Evolutionary conservation across 441 rosid species (phyloP), one percentile per base, ranked within the genome.

Genomic region (Populus trichocarpa): DNA sequence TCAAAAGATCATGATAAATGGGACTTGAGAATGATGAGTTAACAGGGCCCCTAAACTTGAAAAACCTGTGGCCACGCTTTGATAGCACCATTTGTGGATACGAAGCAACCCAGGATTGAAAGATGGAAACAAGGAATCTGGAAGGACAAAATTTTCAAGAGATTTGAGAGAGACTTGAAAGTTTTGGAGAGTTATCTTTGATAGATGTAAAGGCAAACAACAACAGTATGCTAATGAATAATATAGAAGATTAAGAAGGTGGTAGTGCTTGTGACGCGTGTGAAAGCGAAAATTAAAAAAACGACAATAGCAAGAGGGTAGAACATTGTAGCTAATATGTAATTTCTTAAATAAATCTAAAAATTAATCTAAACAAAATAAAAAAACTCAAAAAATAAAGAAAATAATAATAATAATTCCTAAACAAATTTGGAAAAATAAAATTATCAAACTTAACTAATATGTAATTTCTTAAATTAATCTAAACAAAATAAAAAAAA

Each of bases 11-110:
- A 70, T 71, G 38, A 67, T 4, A 40, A 25, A 57, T 22, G 61
- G 18, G 59, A 66, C 22, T 50, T 32, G 32, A 33, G 71, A 14
- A 66, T 26, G 76, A 67, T 69, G n/a, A 30, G 72, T 8, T 16
- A 75, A 78, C 30, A 30, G 78, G 67, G 73, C 8, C 72, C 85
- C 97, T 91, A 76, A 91, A 95, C 79, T 90, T 93, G 92, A 90
- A 90, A 84, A 90, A 91, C 82, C 93, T 88, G 28, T 85, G 86
- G 85, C 86, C 16, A 81, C 85, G 89, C 84, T 83, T 85, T 10
- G 85, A 70, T 32, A 83, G 64, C 81, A 70, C 87, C 97, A 90
- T 95, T 78, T 89, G 89, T 87, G 90, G 87, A 80, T 63, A 70
- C 12, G 50, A 79, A 67, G 53, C 46, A 74, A 68, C 42, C 36